Base-by-base conservation (phyloP, 2,329 filamentous ascomycete species). In the Sarocladium kiliense region DNA sequence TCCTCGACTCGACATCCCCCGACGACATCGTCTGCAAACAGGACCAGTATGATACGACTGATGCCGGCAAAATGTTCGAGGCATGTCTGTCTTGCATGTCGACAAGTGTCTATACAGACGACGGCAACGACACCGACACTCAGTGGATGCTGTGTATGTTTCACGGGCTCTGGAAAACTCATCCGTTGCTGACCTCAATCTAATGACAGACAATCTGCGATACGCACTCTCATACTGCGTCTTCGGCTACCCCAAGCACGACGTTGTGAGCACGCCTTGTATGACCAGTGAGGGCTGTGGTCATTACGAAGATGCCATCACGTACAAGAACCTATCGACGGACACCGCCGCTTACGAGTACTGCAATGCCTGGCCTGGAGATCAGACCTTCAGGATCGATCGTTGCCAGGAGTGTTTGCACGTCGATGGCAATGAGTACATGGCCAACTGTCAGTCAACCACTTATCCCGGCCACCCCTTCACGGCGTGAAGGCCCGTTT, bases 211-310 rank as follows among this genome's bases (percentile, higher is more conserved):
- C 59, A 86, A 86, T 59, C 59, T 85, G 54, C 75, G 83, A 63
- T 85, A 77, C 61, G 73, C 80, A 5, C 59, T 78, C 1, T 78
- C 77, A 1, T 76, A 77, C 61, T 87, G 84, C 61, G 61, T 86
- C 1, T 86, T 75, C 57, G 78, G 77, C 2, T 65, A 67, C 5
- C 76, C 76, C 0, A 67, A 72, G 27, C 76, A 79, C 54, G 61
- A 71, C 1, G 59, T 71, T 11, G 65, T 65, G 2, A 67, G 71
- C 55, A 77, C 68, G 11, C 80, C 77, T 9, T 81, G 83, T 59
- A 67, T 76, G 12, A 85, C 79, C 41, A 73, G 80, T 36, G 76
- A 71, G 39, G 79, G 81, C 2, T 86, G 83, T 59, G 77, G 67
- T 1, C 71, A 73, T 0, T 71, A 85, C 3, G 54, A 72, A 56